Evolutionary conservation across 768 basidiomycete genomes (phyloP).

Genomic region (Tulasnella sp.): DNA sequence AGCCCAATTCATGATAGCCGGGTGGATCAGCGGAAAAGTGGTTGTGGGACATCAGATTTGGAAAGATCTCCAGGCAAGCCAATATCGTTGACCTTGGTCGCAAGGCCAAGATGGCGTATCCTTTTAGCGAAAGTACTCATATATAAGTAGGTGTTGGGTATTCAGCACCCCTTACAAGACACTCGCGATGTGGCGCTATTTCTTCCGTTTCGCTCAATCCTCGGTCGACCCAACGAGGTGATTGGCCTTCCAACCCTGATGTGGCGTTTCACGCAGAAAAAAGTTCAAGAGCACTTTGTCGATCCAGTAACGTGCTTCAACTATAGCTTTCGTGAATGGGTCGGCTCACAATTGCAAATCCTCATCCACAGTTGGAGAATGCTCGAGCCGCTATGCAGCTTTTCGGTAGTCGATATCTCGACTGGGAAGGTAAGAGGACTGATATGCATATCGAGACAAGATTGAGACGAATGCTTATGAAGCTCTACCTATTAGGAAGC

Average conservation of each 20-base stretch:
- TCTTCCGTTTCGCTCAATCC: slow-evolving; percentile 70
- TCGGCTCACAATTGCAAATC: neutral
- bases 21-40: slow-evolving; percentile 63
- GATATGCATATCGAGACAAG: too few species aligned
- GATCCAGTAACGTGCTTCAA: slow-evolving; percentile 54
- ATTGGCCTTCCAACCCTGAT: slow-evolving; percentile 74
- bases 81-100: neutral
- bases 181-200: slow-evolving; percentile 81
- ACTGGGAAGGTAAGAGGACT: slow-evolving; percentile 24
- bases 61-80: slow-evolving; percentile 70
- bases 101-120: neutral
- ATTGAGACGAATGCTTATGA: too few species aligned
- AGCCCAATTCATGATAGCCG: slow-evolving; percentile 64
- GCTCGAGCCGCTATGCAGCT: slow-evolving; percentile 49
- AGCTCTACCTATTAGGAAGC: neutral
- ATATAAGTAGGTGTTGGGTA: slow-evolving; percentile 30
- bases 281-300: slow-evolving; percentile 66
- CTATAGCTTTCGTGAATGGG: neutral
- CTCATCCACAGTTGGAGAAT: slow-evolving; percentile 64
- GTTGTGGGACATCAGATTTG: slow-evolving; percentile 75
- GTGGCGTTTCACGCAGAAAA: slow-evolving; percentile 77
- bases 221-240: slow-evolving; percentile 57
- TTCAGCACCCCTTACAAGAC: slow-evolving; percentile 34
- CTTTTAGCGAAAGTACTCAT: neutral
- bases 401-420: neutral